phyloP scores from a whole-genome alignment of 176 grass and related monocot genomes.

The Otatea glauca region DNA sequence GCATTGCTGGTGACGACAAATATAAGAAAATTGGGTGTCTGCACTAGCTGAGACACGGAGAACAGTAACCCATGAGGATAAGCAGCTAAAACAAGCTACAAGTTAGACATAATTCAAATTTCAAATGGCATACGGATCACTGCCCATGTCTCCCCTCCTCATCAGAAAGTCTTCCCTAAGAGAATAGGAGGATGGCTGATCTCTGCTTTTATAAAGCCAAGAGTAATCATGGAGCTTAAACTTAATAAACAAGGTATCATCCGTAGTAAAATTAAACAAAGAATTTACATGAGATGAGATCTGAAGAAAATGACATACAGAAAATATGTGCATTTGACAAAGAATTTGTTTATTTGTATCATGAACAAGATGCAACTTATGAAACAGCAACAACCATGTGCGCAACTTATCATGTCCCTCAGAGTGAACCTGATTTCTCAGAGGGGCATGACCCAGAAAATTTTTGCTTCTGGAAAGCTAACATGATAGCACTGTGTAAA shows the following conservation, averaged over 20 bases:
- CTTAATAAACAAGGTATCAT: not conserved
- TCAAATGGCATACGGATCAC: not conserved
- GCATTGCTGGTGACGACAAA: not conserved
- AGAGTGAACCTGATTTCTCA: not conserved
- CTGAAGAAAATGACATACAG: not conserved
- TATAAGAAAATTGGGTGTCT: not conserved
- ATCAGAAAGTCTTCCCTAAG: not conserved
- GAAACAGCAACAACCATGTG: not conserved
- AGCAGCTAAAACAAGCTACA: not conserved
- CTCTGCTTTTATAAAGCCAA: not conserved
- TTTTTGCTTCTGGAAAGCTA: not conserved
- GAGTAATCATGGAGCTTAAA: slow-evolving; percentile 2
- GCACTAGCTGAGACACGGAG: not conserved
- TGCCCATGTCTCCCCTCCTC: not conserved
- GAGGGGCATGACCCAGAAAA: not conserved
- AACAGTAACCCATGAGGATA: not conserved
- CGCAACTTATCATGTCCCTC: not conserved
- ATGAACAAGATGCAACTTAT: not conserved
- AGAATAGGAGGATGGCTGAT: not conserved
- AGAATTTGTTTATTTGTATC: not conserved
- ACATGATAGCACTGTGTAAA: slow-evolving; percentile 16
- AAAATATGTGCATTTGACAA: slow-evolving; percentile 3
- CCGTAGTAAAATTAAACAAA: not conserved
- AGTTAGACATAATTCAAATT: slow-evolving; percentile 23
- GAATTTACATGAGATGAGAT: not conserved